A percentile compares a stretch with the other conserved stretches of the same genome.
Conservation (phyloP, 2,329 filamentous ascomycete species). For the Colletotrichum lentis region DNA sequence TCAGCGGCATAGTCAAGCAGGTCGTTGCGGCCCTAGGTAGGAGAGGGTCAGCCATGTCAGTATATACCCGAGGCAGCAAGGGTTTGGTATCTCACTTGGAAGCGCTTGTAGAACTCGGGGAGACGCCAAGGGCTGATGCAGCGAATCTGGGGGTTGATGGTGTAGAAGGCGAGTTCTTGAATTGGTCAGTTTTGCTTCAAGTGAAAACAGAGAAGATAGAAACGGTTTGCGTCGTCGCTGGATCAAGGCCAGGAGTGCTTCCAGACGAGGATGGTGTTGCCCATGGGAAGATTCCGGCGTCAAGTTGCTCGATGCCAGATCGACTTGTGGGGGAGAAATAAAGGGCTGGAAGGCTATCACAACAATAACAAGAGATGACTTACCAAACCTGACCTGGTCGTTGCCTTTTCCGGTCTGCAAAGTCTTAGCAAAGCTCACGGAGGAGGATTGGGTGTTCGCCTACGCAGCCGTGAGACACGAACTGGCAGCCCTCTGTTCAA, state of each 20-base stretch:
- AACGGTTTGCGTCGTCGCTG: too few species aligned
- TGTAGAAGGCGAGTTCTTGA: constrained; percentile 47
- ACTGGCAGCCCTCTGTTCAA: constrained; percentile 43
- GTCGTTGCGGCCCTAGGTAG: constrained; percentile 70
- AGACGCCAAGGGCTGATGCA: constrained; percentile 8
- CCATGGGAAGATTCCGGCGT: too few species aligned
- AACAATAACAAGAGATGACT: not conserved
- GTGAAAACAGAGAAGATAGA: not conserved
- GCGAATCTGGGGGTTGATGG: constrained; percentile 41
- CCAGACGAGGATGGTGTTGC: too few species aligned
- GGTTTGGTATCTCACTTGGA: constrained; percentile 52
- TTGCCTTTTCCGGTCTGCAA: constrained; percentile 36
- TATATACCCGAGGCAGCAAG: constrained; percentile 23
- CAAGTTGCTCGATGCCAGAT: too few species aligned
- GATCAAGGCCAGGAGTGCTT: too few species aligned
- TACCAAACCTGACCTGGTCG: constrained; percentile 51
- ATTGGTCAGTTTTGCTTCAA: constrained; percentile 10
- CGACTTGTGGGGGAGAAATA: too few species aligned
- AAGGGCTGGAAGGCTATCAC: too few species aligned
- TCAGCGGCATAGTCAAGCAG: constrained; percentile 75
- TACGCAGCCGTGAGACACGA: constrained; percentile 58
- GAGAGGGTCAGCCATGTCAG: constrained; percentile 1
- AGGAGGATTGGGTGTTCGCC: constrained; percentile 23
- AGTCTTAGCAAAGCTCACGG: not conserved
- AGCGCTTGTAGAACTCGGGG: constrained; percentile 69